Base-by-base conservation (phyloP, 257 asterid genomes). In the Lavandula angustifolia region DNA sequence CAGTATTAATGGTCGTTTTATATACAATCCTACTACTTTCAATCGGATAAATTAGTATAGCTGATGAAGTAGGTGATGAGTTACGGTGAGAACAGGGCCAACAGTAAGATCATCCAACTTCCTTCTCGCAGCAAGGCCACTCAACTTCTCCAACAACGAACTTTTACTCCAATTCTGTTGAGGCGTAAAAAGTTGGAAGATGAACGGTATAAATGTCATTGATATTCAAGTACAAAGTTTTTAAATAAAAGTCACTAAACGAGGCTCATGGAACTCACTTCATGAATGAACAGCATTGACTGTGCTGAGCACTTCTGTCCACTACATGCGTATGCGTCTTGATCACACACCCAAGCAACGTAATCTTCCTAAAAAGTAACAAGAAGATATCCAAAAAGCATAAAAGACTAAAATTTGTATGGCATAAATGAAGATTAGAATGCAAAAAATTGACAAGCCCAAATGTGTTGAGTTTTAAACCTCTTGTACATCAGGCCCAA, bases 221-320 rank as follows among this genome's bases (percentile, higher is more conserved):
- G 35, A 3, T 40, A 27, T 52, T 35, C 37, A 42, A 60, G 62
- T 22, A 4, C 42, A 35, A 32, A 44, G 17, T 44, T 42, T 42
- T 12, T 29, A 31, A 31, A 35, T 6, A 62, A 35, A 53, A 60
- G 62, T 29, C 14, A 40, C 34, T 41, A 27, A 29, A 53, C 58
- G n/a, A n/a, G n/a, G n/a, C n/a, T n/a, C n/a, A n/a, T n/a, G n/a
- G n/a, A 60, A 52, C 60, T 31, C 42, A 89, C 99, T 86, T 89
- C 97, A 8, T 92, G 95, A 82, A 89, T 78, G 76, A 92, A 92
- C 29, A 92, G 68, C 53, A 92, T 75, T 9, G 99, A 92, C 54
- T 92, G 97, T 17, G 97, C 97, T 0, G 97, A 92, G 78, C 99
- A 92, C 76, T 92, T 92, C 74, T 89, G 99, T 38, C 99, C 99